Base-by-base conservation (phyloP, 2,329 filamentous ascomycete species). In the Arthrinium puccinioides region DNA sequence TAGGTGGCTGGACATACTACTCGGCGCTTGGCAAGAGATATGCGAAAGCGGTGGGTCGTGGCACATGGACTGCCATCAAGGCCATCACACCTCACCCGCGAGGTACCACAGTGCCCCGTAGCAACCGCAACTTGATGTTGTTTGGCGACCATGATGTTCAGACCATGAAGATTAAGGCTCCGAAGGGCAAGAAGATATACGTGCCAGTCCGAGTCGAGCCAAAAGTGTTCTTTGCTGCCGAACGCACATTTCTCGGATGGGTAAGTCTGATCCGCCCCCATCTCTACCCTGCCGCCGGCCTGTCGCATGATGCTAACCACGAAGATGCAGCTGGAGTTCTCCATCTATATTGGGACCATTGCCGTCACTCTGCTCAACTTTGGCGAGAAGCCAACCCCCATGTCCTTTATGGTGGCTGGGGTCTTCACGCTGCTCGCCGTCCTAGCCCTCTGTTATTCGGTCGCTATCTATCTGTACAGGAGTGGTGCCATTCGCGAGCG, bases 151-250 rank as follows among this genome's bases (percentile, higher is more conserved):
- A 72, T 52, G 50, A 79, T 63, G 70, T 81, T 19, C 69, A 73
- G 45, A 67, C 60, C 21, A 75, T 70, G 58, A 70, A 64, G 49
- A 78, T 88, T 66, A 82, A 79, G 56, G 84, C 85, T 8, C 85
- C 85, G 10, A 81, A 78, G 58, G 85, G 85, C 37, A 90, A 89
- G 76, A 86, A 86, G 60, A 97, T 98, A 41, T 90, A 97, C 53
- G 92, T 98, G 18, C 90, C 90, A 11, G 83, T 97, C 38, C 81
- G 92, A 33, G 89, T 98, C 23, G 92, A 98, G 62, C 92, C 92
- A 23, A 98, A 98, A 65, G 92, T 98, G 35, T 95, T 88, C 61
- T 95, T 98, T 57, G 92, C 92, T 16, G 89, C 88, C 1, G 92
- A 98, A 63, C 79, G 92, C 46, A 98, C 92, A 1, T 98, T 96